Base-by-base conservation (phyloP, 1,139 yeast species). In the Saccharomyces hybrid region DNA sequence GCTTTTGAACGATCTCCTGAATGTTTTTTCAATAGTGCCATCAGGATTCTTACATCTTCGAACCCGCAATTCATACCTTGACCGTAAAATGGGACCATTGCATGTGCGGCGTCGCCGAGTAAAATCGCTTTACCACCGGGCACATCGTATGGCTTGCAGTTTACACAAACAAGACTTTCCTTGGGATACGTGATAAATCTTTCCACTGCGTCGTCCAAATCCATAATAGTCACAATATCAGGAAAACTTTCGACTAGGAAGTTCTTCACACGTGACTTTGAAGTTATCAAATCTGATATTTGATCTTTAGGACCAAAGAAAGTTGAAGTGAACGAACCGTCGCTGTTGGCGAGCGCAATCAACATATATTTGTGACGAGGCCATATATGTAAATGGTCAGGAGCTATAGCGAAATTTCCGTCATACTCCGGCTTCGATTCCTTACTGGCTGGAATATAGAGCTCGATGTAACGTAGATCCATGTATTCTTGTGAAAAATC, bases 51-150 rank as follows among this genome's bases (percentile, higher is more conserved):
- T 11, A 90, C 90, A 64, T 91, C 97, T 70, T 91, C 97, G 67
- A 91, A 86, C 1, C 98, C 98, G 67, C 97, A 88, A 69, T 91
- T 91, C 95, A 91, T 86, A 2, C 98, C 98, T 69, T 91, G 98
- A 5, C 97, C 97, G 65, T 90, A 91, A 68, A 91, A 91, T 13
- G 98, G 98, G 4, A 91, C 97, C 97, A 90, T 90, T 14, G 95
- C 84, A 70, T 91, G 98, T 0, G 97, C 96, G 0, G 97, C 96
- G 70, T 91, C 97, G 4, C 97, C 97, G 38, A 91, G 74, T 5
- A 91, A 73, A 13, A 91, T 74, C n/a, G 84, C 84, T 56, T 80
- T 79, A 44, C 85, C 90, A 47, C 75, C 72, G 13, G 59, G 41
- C 34, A 76, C 79, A 64, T 88, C 82, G 70, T 88, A 90, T 1